These are phyloP conservation scores for Vinca minor DNA, from an alignment of 257 asterid species.

Conservation along the genomic window DNA sequence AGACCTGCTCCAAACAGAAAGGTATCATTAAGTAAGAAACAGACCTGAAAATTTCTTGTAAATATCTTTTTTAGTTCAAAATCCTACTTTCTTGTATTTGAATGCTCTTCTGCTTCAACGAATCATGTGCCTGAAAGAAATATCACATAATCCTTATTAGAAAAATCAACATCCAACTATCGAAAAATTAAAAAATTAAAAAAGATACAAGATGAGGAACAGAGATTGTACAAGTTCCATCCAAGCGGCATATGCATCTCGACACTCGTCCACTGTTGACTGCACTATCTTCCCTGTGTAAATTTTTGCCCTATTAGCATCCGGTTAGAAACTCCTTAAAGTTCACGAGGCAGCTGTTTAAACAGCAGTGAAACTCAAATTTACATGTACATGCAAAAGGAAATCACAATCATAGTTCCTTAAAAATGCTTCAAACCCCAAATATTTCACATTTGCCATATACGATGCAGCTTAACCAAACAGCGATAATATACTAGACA, in stretches of 20 bases:
- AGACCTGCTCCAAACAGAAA: conserved; percentile 15
- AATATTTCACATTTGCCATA: background rate
- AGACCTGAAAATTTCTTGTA: background rate
- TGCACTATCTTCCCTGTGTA: conserved; percentile 92
- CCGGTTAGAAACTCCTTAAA: conserved; percentile 8
- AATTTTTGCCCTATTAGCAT: conserved; percentile 22
- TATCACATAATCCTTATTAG: conserved; percentile 11
- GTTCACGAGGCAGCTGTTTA: background rate
- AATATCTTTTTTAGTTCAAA: conserved; percentile 4
- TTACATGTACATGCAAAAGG: too few relatives aligned
- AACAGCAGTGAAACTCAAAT: conserved; percentile 4
- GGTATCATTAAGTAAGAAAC: background rate
- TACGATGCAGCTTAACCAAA: background rate
- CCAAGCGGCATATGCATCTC: conserved; percentile 77
- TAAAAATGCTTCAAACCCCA: background rate
- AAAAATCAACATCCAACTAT: conserved; percentile 8
- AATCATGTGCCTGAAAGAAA: conserved; percentile 77
- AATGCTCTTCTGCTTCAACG: conserved; percentile 65
- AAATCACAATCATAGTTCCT: too few relatives aligned
- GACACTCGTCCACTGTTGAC: conserved; percentile 89
- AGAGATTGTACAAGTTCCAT: conserved; percentile 50
- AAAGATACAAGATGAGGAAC: conserved; percentile 12
- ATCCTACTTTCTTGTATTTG: conserved; percentile 65
- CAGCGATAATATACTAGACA: background rate
- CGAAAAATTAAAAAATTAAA: conserved; percentile 10